phyloP scores from a whole-genome alignment of 2,329 filamentous ascomycete genomes.

The Colletotrichum truncatum region DNA sequence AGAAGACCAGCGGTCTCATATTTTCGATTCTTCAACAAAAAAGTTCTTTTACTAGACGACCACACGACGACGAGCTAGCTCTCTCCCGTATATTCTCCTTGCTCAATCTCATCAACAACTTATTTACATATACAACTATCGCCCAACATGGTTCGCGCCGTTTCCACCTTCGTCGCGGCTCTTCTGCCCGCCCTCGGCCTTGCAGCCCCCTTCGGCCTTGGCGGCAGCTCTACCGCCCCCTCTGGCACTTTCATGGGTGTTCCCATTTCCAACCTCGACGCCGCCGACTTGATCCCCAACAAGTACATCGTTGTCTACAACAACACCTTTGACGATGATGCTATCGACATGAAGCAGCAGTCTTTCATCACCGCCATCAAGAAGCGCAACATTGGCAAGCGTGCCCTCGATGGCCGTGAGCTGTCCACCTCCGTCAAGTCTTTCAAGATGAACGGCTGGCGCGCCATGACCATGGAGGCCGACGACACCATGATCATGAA shows the following conservation, averaged over 20 bases:
- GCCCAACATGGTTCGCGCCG: conserved; percentile 34
- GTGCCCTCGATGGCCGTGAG: conserved; percentile 54
- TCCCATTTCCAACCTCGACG: conserved; percentile 59
- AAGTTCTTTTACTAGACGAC: conserved; percentile 9
- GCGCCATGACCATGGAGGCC: conserved; percentile 61
- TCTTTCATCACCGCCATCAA: conserved; percentile 58
- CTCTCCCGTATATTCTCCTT: conserved; percentile 28
- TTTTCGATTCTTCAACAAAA: conserved; percentile 25
- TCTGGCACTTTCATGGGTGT: conserved; percentile 47
- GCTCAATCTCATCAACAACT: conserved; percentile 10
- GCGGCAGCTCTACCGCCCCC: conserved; percentile 32
- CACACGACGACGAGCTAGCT: conserved; percentile 29
- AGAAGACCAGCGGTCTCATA: conserved; percentile 29
- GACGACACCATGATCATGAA: conserved; percentile 59
- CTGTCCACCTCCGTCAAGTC: conserved; percentile 57
- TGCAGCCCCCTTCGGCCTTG: conserved; percentile 34
- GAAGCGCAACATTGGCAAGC: conserved; percentile 66
- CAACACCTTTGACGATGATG: conserved; percentile 56
- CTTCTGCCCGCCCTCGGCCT: conserved; percentile 34
- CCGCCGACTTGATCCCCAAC: conserved; percentile 60
- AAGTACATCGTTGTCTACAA: conserved; percentile 75
- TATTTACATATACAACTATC: conserved; percentile 10
- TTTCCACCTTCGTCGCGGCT: conserved; percentile 34
- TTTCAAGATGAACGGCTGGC: conserved; percentile 59
- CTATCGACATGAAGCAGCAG: conserved; percentile 59